A percentile compares a stretch with the other conserved stretches of the same genome.
These are phyloP conservation scores for Pichia sp. DNA, from an alignment of 1,139 yeast species.

Conservation along the genomic window DNA sequence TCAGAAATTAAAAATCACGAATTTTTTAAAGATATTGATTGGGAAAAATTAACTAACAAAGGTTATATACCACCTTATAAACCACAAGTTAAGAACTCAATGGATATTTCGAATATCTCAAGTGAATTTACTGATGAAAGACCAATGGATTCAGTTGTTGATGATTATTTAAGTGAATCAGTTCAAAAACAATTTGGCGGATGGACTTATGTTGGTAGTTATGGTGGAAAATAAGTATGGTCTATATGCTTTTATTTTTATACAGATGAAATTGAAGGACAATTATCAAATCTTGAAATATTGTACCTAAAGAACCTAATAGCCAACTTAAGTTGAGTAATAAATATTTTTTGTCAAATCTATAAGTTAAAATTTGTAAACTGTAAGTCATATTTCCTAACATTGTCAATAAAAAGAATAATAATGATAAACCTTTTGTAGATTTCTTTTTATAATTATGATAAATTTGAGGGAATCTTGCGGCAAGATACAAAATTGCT, in stretches of 20 bases:
- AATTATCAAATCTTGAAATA: constrained; percentile 58
- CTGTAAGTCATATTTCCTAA: constrained; percentile 75
- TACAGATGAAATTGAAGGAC: constrained; percentile 61
- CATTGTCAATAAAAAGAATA: constrained; percentile 69
- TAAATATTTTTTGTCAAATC: constrained; percentile 56
- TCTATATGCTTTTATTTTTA: constrained; percentile 20
- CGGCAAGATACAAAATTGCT: constrained; percentile 65
- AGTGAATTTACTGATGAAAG: constrained; percentile 87
- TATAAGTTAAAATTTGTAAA: constrained; percentile 60
- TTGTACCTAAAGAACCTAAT: constrained; percentile 68
- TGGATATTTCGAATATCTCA: constrained; percentile 91
- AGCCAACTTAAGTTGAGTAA: constrained; percentile 66
- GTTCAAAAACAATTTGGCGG: constrained; percentile 98
- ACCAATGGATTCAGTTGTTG: constrained; percentile 94
- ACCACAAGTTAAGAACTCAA: constrained; percentile 80
- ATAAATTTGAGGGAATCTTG: constrained; percentile 72
- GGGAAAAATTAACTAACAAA: constrained; percentile 78
- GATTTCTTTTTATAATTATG: constrained; percentile 65
- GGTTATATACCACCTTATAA: constrained; percentile 94
- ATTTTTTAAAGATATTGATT: constrained; percentile 86
- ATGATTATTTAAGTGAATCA: constrained; percentile 79
- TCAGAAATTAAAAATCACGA: constrained; percentile 77
- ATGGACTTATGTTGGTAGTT: constrained; percentile 87
- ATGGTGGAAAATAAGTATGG: constrained; percentile 8
- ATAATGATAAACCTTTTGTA: constrained; percentile 66